Evolutionary conservation across 1,284 basidiomycete species (phyloP), one percentile per base, ranked within the genome.

Genomic region (Cryptococcus maquisensis): DNA sequence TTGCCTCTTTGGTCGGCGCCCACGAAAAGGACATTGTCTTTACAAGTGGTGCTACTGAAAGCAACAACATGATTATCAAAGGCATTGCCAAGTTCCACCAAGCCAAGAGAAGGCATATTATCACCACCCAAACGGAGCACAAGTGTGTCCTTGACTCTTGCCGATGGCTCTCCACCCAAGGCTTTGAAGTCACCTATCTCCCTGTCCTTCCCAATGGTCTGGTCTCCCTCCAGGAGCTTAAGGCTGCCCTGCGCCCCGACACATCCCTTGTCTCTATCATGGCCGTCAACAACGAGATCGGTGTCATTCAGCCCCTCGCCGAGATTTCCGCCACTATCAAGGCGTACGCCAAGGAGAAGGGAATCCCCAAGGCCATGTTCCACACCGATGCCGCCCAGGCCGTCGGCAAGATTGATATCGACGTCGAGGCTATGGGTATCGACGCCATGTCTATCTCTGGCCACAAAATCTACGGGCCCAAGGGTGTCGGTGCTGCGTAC

Each of bases 271-370:
- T 97, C 40, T 96, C 94, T 10, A 88, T 99, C 74, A 99, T 99
- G 96, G 84, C 90, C 3, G 95, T 99, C 60, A 99, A 99, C 80
- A 99, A 99, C 78, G 96, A 99, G 79, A 98, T 94, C 7, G 96
- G 96, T 47, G 94, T 98, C 59, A 96, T 99, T 59, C 96, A 98
- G 73, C 96, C 96, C 1, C 83, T 98, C 60, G 88, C 89, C 72
- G 93, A 98, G 75, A 98, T 99, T 62, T 95, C 94, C 23, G 82
- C 84, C 4, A 82, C 96, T 28, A 74, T 90, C 49, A 81, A 80
- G 66, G 63, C 60, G 7, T 69, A 63, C 46, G 72, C 74, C 23
- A 72, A 75, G 61, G 71, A 75, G 62, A 67, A 66, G 84, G 86
- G 71, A 85, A 88, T 75, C 83, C 91, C 73, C 84, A 92, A 66